phyloP scores from a whole-genome alignment of 192 early-diverging fungal species.

The Entomortierella lignicola region DNA sequence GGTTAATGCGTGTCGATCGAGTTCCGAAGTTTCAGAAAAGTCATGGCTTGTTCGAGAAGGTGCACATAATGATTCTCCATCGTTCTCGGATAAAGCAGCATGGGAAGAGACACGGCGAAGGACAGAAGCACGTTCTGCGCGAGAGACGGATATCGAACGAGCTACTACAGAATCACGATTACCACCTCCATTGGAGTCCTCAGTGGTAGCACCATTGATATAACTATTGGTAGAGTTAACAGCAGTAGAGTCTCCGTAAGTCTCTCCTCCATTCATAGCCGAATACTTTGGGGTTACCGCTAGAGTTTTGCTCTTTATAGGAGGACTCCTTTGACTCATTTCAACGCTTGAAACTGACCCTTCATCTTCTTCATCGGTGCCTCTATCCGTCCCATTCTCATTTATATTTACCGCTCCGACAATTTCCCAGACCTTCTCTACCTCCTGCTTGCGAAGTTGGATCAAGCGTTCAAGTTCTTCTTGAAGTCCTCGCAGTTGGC shows the following conservation, averaged over 20 bases:
- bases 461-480: conserved; percentile 61
- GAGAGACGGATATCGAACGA: conserved; percentile 36
- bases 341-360: conserved; percentile 33
- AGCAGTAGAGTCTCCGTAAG: neutral
- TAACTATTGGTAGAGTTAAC: neutral
- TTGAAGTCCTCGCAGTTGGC: conserved; percentile 55
- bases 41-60: conserved; percentile 28
- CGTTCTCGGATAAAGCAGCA: conserved; percentile 9
- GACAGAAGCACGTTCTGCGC: conserved; percentile 32
- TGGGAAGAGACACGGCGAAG: conserved; percentile 23
- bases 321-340: conserved; percentile 28
- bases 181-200: conserved; percentile 5
- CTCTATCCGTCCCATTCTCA: conserved; percentile 8
- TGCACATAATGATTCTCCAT: conserved; percentile 20
- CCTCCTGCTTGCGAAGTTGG: conserved; percentile 60
- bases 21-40: conserved; percentile 36
- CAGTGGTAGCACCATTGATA: neutral
- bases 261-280: conserved; percentile 1
- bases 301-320: conserved; percentile 25
- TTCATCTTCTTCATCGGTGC: conserved; percentile 31
- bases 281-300: conserved; percentile 24
- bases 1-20: conserved; percentile 59
- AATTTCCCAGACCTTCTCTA: conserved; percentile 66
- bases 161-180: conserved; percentile 27
- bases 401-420: conserved; percentile 59